These are phyloP conservation scores for Lagerstroemia fauriei DNA, from an alignment of 441 rosid species.

Conservation along the genomic window DNA sequence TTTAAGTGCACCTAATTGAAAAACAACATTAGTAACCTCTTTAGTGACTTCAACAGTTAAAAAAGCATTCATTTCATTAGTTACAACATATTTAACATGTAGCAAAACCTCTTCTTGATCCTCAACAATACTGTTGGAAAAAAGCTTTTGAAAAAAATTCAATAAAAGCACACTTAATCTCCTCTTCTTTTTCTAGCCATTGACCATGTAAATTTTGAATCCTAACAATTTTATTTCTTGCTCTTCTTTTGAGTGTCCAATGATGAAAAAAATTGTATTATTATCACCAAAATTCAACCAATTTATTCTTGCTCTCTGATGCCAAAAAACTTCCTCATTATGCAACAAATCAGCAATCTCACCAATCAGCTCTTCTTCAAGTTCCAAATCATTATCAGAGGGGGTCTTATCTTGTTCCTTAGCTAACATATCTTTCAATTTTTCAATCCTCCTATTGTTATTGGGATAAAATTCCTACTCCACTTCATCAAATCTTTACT, in stretches of 20 bases:
- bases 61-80: neutral
- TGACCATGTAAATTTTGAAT: neutral
- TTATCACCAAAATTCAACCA: neutral
- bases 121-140: too few relatives aligned
- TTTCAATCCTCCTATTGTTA: neutral
- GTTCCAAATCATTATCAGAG: too few relatives aligned
- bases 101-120: neutral
- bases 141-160: too few relatives aligned
- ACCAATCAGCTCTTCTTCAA: too few relatives aligned
- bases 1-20: neutral
- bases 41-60: neutral
- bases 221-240: neutral
- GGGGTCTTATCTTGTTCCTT: neutral
- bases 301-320: neutral
- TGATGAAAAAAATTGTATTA: neutral
- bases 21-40: neutral
- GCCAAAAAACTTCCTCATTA: neutral
- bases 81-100: too few relatives aligned
- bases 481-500: neutral
- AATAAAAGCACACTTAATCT: too few relatives aligned
- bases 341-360: neutral
- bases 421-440: too few relatives aligned
- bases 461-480: neutral
- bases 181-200: neutral
- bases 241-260: neutral